Conservation (phyloP, 495 filamentous ascomycete genomes). For the Eremomyces bilateralis region DNA sequence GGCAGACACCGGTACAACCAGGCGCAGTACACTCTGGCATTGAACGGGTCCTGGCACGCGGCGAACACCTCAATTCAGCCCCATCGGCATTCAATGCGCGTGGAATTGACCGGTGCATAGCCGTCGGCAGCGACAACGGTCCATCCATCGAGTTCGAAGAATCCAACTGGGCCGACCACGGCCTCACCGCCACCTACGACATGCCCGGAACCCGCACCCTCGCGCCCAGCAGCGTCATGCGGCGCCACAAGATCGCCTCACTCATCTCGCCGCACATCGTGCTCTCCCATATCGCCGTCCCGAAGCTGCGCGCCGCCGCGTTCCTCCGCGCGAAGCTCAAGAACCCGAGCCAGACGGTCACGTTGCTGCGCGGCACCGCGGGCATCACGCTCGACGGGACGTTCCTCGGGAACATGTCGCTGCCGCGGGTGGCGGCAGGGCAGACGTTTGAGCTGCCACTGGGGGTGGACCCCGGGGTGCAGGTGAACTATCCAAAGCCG, state of each 20-base stretch:
- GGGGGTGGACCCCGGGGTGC: constrained; percentile 42
- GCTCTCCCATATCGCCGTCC: constrained; percentile 35
- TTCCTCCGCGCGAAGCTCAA: constrained; percentile 42
- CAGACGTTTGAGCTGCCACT: constrained; percentile 37
- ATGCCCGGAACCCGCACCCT: constrained; percentile 31
- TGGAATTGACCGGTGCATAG: too few relatives aligned
- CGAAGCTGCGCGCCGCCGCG: constrained; percentile 42
- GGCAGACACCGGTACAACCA: too few relatives aligned
- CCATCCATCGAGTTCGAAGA: constrained; percentile 8
- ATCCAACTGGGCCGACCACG: constrained; percentile 15
- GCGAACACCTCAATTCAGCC: not conserved
- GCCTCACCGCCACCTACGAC: constrained; percentile 41
- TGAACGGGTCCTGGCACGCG: not conserved
- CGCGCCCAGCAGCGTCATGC: constrained; percentile 23
- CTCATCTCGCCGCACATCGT: constrained; percentile 16
- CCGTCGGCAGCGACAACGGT: not conserved
- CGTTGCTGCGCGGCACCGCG: constrained; percentile 34
- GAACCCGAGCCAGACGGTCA: constrained; percentile 31
- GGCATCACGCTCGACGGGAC: constrained; percentile 47
- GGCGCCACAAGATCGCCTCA: constrained; percentile 15
- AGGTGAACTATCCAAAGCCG: constrained; percentile 39
- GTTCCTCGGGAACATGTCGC: constrained; percentile 38
- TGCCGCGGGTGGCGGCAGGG: constrained; percentile 37
- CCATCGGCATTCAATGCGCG: too few relatives aligned
- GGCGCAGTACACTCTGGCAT: not conserved